Conservation (phyloP, 768 basidiomycete species). For the Mrakia gelida region DNA sequence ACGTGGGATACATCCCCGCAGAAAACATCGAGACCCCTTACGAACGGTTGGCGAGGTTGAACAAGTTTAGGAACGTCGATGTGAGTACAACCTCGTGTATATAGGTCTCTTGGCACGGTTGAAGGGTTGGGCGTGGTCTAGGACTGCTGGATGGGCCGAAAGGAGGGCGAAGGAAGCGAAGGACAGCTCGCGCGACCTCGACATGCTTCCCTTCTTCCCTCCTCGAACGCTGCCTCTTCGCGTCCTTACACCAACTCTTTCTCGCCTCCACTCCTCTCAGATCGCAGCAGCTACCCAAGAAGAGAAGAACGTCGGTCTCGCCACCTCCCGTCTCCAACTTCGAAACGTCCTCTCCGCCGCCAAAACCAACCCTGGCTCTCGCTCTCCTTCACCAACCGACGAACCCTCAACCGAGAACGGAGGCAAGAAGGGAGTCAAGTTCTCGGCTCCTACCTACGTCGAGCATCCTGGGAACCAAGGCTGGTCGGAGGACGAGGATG, state of each 20-base stretch:
- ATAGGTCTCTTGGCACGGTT: too few species aligned
- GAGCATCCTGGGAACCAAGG: conserved; percentile 47
- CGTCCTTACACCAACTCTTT: neutral
- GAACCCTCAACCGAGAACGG: conserved; percentile 26
- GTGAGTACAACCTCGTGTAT: too few species aligned
- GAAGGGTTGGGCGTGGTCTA: neutral
- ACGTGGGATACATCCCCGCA: conserved; percentile 97
- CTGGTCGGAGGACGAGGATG: conserved; percentile 69
- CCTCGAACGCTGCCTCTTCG: neutral
- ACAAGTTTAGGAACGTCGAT: conserved; percentile 96
- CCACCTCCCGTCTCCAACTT: conserved; percentile 22
- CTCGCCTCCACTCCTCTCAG: conserved; percentile 45
- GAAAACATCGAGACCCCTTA: conserved; percentile 99
- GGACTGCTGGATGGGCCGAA: neutral
- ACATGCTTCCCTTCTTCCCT: neutral
- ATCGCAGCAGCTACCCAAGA: conserved; percentile 61
- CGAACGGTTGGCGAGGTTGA: conserved; percentile 87
- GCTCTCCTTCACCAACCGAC: conserved; percentile 31
- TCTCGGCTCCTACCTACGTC: conserved; percentile 57
- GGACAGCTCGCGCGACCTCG: conserved; percentile 1
- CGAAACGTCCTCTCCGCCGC: conserved; percentile 21
- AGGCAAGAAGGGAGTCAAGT: conserved; percentile 57
- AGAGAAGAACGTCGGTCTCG: conserved; percentile 27
- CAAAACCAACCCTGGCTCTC: conserved; percentile 38
- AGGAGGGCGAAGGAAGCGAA: neutral